Base-by-base conservation (phyloP, 1,139 yeast species). In the Tardiomyces blankii region DNA sequence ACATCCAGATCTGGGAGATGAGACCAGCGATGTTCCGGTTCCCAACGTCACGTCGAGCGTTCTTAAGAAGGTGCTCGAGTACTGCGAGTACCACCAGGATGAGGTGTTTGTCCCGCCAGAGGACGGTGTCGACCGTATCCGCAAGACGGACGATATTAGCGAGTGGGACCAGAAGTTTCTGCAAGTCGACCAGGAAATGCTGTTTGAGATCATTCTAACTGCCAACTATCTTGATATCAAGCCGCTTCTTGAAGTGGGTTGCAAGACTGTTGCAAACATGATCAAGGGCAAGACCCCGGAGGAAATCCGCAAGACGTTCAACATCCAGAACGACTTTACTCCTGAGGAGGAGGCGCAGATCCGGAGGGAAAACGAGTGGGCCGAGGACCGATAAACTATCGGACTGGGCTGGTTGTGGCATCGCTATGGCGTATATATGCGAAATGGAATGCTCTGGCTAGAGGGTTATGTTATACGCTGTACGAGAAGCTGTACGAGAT, bases 281-380 rank as follows among this genome's bases (percentile, higher is more conserved):
- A 93, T 91, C 63, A 82, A 89, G 67, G 93, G 95, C 47, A 88
- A 93, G 69, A 75, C 89, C 1, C 96, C 98, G 6, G 97, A 89
- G 64, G 98, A 93, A 66, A 87, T 93, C 60, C 80, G 98, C 66
- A 84, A 87, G 65, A 86, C 95, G 1, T 93, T 93, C 72, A 93
- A 93, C 66, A 93, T 93, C 57, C 93, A 83, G 49, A 87, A 89
- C 63, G 98, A 93, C 65, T 91, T 93, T 67, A 85, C 95, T 39
- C 96, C 97, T 3, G 98, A 93, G 64, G 98, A 93, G 66, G 98
- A 91, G 69, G 96, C 94, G 43, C 97, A 96, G 47, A 91, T 93
- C 56, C 82, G 94, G 62, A 79, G 96, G 60, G 98, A 91, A 67
- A 91, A 91, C 63, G 98, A 91, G 66, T 91, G 98, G 98, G 98